phyloP scores from a whole-genome alignment of 148 eudicot genomes.

The Cornus suecica region DNA sequence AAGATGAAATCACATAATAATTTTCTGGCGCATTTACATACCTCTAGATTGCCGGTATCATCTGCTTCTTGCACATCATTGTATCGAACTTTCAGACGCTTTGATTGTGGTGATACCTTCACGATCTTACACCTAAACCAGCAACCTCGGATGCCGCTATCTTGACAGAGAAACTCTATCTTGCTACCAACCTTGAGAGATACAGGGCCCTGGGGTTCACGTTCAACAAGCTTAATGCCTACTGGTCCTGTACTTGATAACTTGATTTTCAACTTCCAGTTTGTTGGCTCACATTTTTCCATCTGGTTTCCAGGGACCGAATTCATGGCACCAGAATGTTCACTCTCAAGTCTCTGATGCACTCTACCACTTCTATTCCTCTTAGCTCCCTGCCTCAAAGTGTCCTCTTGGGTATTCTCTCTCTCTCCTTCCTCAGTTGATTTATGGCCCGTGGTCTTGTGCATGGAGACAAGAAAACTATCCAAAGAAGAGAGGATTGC shows the following conservation, averaged over 20 bases:
- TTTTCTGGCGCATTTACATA: conserved; percentile 5
- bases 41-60: conserved; percentile 37
- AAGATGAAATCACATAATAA: neutral
- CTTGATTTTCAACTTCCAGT: conserved; percentile 30
- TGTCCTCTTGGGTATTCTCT: conserved; percentile 8
- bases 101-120: conserved; percentile 21
- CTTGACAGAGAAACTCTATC: conserved; percentile 44
- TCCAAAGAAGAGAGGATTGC: conserved; percentile 20
- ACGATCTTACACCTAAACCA: conserved; percentile 45
- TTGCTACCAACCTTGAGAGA: conserved; percentile 20
- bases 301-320: conserved; percentile 7
- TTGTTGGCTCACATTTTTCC: conserved; percentile 15
- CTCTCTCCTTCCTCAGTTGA: conserved; percentile 13
- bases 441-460: conserved; percentile 1
- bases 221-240: conserved; percentile 13
- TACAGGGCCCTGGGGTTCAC: conserved; percentile 8
- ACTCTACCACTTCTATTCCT: conserved; percentile 8
- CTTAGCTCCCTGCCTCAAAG: conserved; percentile 12
- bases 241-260: conserved; percentile 16
- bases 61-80: conserved; percentile 34
- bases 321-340: conserved; percentile 5
- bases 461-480: conserved; percentile 22
- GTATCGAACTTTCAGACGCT: conserved; percentile 30
- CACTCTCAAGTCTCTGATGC: conserved; percentile 15
- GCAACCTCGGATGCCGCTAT: conserved; percentile 47